Evolutionary conservation across 306 rosid species (phyloP).

Genomic region (Dalbergia cochinchinensis): DNA sequence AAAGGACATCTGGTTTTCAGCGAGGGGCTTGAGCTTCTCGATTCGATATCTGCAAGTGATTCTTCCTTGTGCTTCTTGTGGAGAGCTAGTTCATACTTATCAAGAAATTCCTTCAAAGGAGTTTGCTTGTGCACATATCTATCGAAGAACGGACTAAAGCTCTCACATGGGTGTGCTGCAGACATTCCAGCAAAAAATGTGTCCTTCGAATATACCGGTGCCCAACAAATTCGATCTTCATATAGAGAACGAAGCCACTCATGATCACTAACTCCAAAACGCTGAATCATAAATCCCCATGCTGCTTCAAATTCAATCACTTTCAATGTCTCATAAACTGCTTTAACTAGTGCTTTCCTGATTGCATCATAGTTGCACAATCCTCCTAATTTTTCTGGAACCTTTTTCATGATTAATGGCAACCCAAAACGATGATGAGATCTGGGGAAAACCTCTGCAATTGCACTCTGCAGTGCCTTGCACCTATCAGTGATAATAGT

Average conservation of each 20-base stretch:
- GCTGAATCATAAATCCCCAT: constrained; percentile 87
- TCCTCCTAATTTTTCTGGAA: constrained; percentile 94
- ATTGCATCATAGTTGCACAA: constrained; percentile 80
- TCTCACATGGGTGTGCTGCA: constrained; percentile 71
- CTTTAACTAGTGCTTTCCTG: constrained; percentile 73
- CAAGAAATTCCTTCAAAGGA: constrained; percentile 93
- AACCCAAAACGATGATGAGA: constrained; percentile 84
- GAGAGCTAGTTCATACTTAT: constrained; percentile 88
- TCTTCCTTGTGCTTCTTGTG: constrained; percentile 92
- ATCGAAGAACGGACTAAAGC: constrained; percentile 73
- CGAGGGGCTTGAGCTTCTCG: constrained; percentile 80
- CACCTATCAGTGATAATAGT: constrained; percentile 87
- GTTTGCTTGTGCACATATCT: constrained; percentile 92
- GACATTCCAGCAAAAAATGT: constrained; percentile 79
- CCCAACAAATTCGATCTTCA: constrained; percentile 88
- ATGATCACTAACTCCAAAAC: constrained; percentile 75
- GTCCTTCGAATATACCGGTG: constrained; percentile 84
- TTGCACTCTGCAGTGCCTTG: constrained; percentile 70
- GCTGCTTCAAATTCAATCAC: constrained; percentile 92
- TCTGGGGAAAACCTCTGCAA: constrained; percentile 76
- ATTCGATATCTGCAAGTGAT: constrained; percentile 75
- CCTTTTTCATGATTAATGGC: constrained; percentile 83
- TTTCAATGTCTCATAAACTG: constrained; percentile 84
- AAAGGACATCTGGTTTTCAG: constrained; percentile 91
- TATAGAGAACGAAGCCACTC: constrained; percentile 89